Conservation (phyloP, 1,139 yeast genomes). For the Hansenula lynferdii region DNA sequence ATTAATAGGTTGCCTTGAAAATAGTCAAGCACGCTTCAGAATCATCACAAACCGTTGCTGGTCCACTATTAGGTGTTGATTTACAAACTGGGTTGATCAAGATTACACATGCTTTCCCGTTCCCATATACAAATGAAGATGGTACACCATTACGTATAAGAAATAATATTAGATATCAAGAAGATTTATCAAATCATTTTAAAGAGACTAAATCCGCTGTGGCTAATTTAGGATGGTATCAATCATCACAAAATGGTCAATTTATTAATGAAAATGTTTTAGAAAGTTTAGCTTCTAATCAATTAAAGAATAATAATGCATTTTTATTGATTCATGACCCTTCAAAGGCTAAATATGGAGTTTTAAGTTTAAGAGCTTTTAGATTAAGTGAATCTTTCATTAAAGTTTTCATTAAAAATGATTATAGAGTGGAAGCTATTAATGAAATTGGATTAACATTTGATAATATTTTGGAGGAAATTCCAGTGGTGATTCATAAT, state of each 20-base stretch:
- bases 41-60: constrained; percentile 64
- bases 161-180: constrained; percentile 65
- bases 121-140: constrained; percentile 46
- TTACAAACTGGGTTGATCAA: constrained; percentile 44
- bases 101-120: constrained; percentile 57
- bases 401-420: constrained; percentile 42
- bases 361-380: constrained; percentile 61
- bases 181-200: constrained; percentile 60
- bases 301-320: constrained; percentile 53
- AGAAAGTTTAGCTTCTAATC: constrained; percentile 65
- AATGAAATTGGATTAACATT: constrained; percentile 58
- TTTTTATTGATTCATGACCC: constrained; percentile 73
- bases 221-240: constrained; percentile 79
- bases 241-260: constrained; percentile 64
- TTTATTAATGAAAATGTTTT: constrained; percentile 61
- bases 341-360: constrained; percentile 55
- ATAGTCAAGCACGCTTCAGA: constrained; percentile 73
- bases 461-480: constrained; percentile 67
- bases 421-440: constrained; percentile 64
- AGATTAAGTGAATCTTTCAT: constrained; percentile 64
- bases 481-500: constrained; percentile 63
- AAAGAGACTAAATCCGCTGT: constrained; percentile 64
- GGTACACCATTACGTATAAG: constrained; percentile 35
- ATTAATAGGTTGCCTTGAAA: constrained; percentile 57
- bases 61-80: constrained; percentile 76